phyloP scores from a whole-genome alignment of 371 early-diverging fungal species.

The Mucor saturninus region DNA sequence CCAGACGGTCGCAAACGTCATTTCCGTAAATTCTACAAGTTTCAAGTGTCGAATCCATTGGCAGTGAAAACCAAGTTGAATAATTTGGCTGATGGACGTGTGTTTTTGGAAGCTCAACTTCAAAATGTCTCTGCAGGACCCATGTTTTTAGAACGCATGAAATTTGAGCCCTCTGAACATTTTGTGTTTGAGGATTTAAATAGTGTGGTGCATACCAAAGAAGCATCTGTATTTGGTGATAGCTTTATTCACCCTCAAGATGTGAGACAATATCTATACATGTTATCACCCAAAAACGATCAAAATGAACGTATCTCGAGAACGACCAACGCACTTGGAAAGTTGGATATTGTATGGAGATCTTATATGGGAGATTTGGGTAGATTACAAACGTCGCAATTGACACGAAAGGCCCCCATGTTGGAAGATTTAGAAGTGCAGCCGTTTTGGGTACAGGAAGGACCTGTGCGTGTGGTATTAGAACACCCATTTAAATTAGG shows the following conservation, averaged over 20 bases:
- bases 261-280: constrained; percentile 89
- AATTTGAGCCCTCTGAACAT: constrained; percentile 80
- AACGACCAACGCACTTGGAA: constrained; percentile 85
- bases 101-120: constrained; percentile 92
- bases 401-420: constrained; percentile 81
- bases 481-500: constrained; percentile 74
- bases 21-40: constrained; percentile 92
- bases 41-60: constrained; percentile 94
- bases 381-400: constrained; percentile 92
- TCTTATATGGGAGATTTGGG: constrained; percentile 86
- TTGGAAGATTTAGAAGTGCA: constrained; percentile 79
- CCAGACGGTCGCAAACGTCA: constrained; percentile 68
- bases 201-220: constrained; percentile 28
- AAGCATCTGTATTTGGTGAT: constrained; percentile 60
- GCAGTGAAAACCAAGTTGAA: constrained; percentile 96
- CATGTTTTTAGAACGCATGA: constrained; percentile 89
- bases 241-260: constrained; percentile 76
- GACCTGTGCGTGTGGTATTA: constrained; percentile 43
- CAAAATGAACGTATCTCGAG: constrained; percentile 66
- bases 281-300: constrained; percentile 69
- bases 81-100: constrained; percentile 69
- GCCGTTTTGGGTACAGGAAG: constrained; percentile 41
- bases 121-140: constrained; percentile 83
- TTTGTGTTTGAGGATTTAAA: constrained; percentile 77
- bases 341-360: constrained; percentile 94